Evolutionary conservation across 108 stramenopile genomes (phyloP), one percentile per base, ranked within the genome.

Genomic region (Cyclotella distinguenda): DNA sequence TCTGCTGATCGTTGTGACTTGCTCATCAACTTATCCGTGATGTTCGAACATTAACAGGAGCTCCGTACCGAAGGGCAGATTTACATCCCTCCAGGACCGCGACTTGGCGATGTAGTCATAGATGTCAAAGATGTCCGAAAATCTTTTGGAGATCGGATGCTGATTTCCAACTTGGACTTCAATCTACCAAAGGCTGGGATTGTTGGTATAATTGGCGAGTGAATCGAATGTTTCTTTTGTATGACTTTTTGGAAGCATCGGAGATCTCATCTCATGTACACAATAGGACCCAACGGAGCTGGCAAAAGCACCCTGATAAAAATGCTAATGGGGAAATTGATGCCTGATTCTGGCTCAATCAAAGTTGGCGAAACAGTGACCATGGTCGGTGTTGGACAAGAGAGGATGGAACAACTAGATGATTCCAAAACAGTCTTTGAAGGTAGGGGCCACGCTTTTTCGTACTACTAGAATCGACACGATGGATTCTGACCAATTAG

Each of bases 11-110:
- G n/a, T n/a, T n/a, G n/a, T n/a, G n/a, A n/a, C n/a, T n/a, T n/a
- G n/a, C n/a, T n/a, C n/a, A n/a, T n/a, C n/a, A n/a, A n/a, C n/a
- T n/a, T n/a, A n/a, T n/a, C n/a, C n/a, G n/a, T n/a, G n/a, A n/a
- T n/a, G n/a, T n/a, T n/a, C n/a, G n/a, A n/a, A n/a, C n/a, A n/a
- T n/a, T n/a, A n/a, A n/a, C 61, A 54, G 27, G 90, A 92, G 31
- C 23, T 93, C 54, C 71, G 89, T 19, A 86, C 79, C 53, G 74
- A 82, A 23, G 95, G 92, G 31, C 88, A 89, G 57, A 98, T 98
- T 43, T 96, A 90, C 65, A 98, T 98, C 48, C 96, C 97, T 8
- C 96, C 95, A 0, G 96, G 95, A 9, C 96, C 94, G 0, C 69
- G 93, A 21, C 75, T 98, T 27, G 97, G 96, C 19, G 81, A 88